Percentiles rank a stretch among this genome's conserved stretches.
These are phyloP conservation scores for Sporothrix mexicana DNA, from an alignment of 2,329 filamentous ascomycete species.

Conservation along the genomic window DNA sequence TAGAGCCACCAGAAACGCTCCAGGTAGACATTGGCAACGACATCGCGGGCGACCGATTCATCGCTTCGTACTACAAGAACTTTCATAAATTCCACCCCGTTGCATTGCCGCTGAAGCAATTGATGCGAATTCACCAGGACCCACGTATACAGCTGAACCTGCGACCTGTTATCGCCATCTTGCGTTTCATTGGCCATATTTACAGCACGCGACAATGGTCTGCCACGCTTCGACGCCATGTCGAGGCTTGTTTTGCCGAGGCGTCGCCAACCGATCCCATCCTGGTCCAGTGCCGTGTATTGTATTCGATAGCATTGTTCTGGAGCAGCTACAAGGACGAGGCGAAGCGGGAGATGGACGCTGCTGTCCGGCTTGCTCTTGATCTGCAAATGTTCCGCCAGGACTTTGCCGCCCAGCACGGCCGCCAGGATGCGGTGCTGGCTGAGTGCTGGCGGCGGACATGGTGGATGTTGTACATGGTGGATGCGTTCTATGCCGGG, in stretches of 20 bases:
- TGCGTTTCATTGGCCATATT: slow-evolving; percentile 24
- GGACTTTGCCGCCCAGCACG: slow-evolving; percentile 58
- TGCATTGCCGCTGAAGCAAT: slow-evolving; percentile 12
- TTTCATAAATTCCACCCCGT: slow-evolving; percentile 26
- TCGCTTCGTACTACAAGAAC: slow-evolving; percentile 21
- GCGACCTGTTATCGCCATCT: slow-evolving; percentile 11
- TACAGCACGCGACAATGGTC: slow-evolving; percentile 18
- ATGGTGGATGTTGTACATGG: slow-evolving; percentile 72
- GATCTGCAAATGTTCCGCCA: slow-evolving; percentile 64
- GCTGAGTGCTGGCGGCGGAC: slow-evolving; percentile 70
- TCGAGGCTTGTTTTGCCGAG: slow-evolving; percentile 20
- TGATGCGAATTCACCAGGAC: slow-evolving; percentile 13
- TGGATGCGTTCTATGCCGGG: slow-evolving; percentile 58
- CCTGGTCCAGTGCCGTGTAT: slow-evolving; percentile 23
- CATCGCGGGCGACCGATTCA: slow-evolving; percentile 11
- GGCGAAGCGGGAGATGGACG: slow-evolving; percentile 45
- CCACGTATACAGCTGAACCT: neutral
- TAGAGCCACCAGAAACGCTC: neutral
- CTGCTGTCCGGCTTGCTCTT: slow-evolving; percentile 64
- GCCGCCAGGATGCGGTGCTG: slow-evolving; percentile 52
- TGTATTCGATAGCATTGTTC: slow-evolving; percentile 27
- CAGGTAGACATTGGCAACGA: slow-evolving; percentile 2
- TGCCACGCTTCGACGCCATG: neutral
- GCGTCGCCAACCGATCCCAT: slow-evolving; percentile 20
- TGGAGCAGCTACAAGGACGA: slow-evolving; percentile 37